These are phyloP conservation scores for Austroboletus olivaceoglutinosus DNA, from an alignment of 1,284 basidiomycete genomes.

Conservation along the genomic window DNA sequence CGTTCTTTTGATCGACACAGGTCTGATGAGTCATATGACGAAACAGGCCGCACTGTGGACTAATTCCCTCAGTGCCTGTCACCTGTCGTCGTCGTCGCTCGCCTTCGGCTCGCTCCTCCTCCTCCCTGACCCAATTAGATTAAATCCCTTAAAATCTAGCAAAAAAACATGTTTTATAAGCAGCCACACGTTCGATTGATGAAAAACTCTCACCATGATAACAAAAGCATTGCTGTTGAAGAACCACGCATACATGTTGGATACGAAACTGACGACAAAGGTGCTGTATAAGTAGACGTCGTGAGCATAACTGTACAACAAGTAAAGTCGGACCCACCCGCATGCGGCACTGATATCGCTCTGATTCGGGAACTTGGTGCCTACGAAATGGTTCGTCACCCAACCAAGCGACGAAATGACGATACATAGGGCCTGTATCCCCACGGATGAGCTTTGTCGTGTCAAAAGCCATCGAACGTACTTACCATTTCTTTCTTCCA, in stretches of 20 bases:
- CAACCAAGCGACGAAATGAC: slow-evolving; percentile 74
- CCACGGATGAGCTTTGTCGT: not conserved
- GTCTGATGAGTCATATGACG: too few species aligned
- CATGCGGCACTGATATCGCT: slow-evolving; percentile 74
- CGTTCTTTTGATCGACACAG: too few species aligned
- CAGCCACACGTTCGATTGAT: too few species aligned
- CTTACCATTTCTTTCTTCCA: slow-evolving; percentile 69
- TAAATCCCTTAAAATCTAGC: too few species aligned
- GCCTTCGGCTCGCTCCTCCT: not conserved
- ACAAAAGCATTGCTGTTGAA: slow-evolving; percentile 78
- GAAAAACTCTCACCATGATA: slow-evolving; percentile 57
- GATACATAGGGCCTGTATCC: slow-evolving; percentile 57
- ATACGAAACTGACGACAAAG: slow-evolving; percentile 79
- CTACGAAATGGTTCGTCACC: slow-evolving; percentile 75
- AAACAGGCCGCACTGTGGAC: too few species aligned
- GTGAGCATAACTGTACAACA: not conserved
- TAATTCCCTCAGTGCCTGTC: too few species aligned
- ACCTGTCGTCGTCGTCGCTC: not conserved
- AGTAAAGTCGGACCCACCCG: slow-evolving; percentile 40
- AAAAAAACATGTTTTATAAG: too few species aligned
- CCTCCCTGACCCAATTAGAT: too few species aligned
- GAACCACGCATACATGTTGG: slow-evolving; percentile 82
- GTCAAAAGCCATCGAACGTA: not conserved
- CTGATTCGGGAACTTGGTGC: slow-evolving; percentile 64
- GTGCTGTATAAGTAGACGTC: slow-evolving; percentile 42